Base-by-base conservation (phyloP, 805 yeast species). In the Candida chauliodis region DNA sequence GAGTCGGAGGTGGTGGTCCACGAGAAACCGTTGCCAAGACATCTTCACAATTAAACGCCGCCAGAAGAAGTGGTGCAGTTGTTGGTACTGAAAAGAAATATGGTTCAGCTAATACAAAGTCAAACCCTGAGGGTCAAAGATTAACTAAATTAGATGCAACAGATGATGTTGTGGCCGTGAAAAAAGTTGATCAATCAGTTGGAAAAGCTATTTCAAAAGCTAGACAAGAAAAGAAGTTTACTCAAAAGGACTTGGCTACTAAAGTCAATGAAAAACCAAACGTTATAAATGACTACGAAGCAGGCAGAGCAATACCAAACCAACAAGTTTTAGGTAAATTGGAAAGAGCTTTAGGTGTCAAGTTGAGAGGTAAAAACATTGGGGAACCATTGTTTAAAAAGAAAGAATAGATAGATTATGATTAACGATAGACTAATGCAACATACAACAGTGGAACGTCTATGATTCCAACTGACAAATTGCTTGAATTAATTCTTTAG, bases 181-280 rank as follows among this genome's bases (percentile, higher is more conserved):
- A 90, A 67, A 93, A 90, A 67, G 66, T 93, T 37, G 95, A 88
- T 40, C 69, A 76, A 10, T 66, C 69, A 42, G 98, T 93, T 21
- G 99, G 98, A 49, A 85, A 83, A 59, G 84, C 91, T 39, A 89
- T 93, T 50, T 75, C 80, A 37, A 73, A 80, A 59, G 96, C 84
- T 25, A 81, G 99, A 71, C 81, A 79, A 54, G 96, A 86, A 43
- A 88, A 89, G 74, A 78, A 79, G 55, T 60, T 90, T 59, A 83
- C 97, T 8, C 99, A 93, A 66, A 93, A 93, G 75, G 99, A 93
- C 53, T 76, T 93, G 55, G 99, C 99, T 53, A 88, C 96, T 41
- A 85, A 84, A 62, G 77, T 91, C 57, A 91, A 90, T 61, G 99
- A 93, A 70, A 93, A 93, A 73, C 96, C 97, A 45, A 88, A 82